Evolutionary conservation across 441 rosid species (phyloP).

Genomic region (Sinapis alba): DNA sequence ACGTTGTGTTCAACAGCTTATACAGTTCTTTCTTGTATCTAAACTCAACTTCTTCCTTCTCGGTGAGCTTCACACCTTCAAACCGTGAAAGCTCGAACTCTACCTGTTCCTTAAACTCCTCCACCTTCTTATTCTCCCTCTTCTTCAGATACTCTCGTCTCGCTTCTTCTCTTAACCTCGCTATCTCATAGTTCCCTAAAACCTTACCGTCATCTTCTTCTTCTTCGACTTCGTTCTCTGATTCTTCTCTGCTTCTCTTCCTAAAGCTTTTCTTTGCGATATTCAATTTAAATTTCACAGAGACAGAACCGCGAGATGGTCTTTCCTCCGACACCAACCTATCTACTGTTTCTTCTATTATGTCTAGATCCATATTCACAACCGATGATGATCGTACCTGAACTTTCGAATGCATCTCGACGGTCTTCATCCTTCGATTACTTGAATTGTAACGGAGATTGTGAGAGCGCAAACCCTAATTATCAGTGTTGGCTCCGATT

Average conservation of each 20-base stretch:
- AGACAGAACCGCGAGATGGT: slow-evolving; percentile 40
- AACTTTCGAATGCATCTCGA: background rate
- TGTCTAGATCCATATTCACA: slow-evolving; percentile 8
- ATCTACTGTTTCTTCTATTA: slow-evolving; percentile 39
- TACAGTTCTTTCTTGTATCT: slow-evolving; percentile 70
- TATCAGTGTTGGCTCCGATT: background rate
- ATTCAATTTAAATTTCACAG: slow-evolving; percentile 42
- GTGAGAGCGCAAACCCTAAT: slow-evolving; percentile 15
- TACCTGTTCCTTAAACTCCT: slow-evolving; percentile 18
- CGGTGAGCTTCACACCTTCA: slow-evolving; percentile 68
- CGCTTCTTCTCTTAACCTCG: slow-evolving; percentile 32
- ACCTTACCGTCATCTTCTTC: background rate
- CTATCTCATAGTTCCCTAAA: background rate
- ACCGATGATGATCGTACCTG: slow-evolving; percentile 14
- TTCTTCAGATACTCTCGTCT: slow-evolving; percentile 28
- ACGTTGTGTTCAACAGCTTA: slow-evolving; percentile 71
- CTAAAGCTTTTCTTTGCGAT: slow-evolving; percentile 57
- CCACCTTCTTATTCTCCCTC: slow-evolving; percentile 52
- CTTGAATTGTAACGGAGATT: background rate
- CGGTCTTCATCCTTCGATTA: slow-evolving; percentile 14
- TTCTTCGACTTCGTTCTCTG: background rate
- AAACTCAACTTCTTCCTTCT: slow-evolving; percentile 56
- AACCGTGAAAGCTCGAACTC: slow-evolving; percentile 52
- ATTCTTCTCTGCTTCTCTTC: slow-evolving; percentile 2
- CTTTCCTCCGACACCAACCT: slow-evolving; percentile 22